Evolutionary conservation across 148 eudicot genomes (phyloP).

Genomic region (Vaccinium corymbosum): DNA sequence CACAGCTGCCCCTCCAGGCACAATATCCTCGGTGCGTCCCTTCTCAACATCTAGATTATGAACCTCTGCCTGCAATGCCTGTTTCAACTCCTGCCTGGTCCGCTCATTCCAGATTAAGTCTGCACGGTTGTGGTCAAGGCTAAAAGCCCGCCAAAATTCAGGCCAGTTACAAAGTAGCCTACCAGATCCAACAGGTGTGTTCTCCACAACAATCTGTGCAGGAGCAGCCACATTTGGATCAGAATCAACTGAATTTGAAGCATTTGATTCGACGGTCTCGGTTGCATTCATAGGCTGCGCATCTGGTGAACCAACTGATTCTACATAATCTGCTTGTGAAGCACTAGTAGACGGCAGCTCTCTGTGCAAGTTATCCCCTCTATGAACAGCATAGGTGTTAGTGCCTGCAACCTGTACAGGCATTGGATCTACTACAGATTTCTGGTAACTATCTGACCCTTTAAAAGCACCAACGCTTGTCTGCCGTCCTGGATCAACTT

Average conservation of each 20-base stretch:
- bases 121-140: constrained; percentile 97
- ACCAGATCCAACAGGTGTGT: constrained; percentile 89
- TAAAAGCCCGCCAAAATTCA: constrained; percentile 97
- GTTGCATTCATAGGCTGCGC: constrained; percentile 29
- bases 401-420: constrained; percentile 32
- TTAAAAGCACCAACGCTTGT: constrained; percentile 26
- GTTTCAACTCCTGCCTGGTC: constrained; percentile 87
- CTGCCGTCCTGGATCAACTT: constrained; percentile 45
- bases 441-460: constrained; percentile 43
- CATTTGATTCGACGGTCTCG: constrained; percentile 36
- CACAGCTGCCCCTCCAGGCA: constrained; percentile 54
- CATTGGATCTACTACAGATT: constrained; percentile 32
- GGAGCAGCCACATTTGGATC: constrained; percentile 64
- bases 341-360: constrained; percentile 34
- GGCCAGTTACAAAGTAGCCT: constrained; percentile 95
- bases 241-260: constrained; percentile 33
- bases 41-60: constrained; percentile 92
- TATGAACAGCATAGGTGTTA: constrained; percentile 35
- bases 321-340: constrained; percentile 37
- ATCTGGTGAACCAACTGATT: constrained; percentile 41
- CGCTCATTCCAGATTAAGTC: constrained; percentile 99
- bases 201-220: constrained; percentile 93
- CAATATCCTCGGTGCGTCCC: constrained; percentile 91
- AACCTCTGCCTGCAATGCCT: constrained; percentile 90
- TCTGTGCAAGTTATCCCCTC: constrained; percentile 44